Conservation (phyloP, 129 eudicot genomes). For the Heracleum sosnowskyi region DNA sequence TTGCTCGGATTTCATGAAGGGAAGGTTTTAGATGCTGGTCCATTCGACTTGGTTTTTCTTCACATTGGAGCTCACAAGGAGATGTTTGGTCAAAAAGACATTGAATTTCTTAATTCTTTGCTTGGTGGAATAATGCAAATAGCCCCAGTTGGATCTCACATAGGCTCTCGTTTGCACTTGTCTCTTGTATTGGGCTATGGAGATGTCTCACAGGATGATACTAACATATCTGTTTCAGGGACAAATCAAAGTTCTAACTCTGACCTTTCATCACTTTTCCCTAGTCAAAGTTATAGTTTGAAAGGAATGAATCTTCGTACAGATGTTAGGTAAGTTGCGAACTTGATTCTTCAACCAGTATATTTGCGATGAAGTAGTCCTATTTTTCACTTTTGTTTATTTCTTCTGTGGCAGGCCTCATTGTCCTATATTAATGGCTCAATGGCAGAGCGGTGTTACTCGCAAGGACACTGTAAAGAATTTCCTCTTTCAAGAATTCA, state of each 20-base stretch:
- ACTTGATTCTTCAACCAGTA: slow-evolving; percentile 10
- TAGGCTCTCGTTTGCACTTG: slow-evolving; percentile 65
- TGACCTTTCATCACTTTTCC: slow-evolving; percentile 39
- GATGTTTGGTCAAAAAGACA: slow-evolving; percentile 23
- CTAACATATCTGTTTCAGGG: slow-evolving; percentile 21
- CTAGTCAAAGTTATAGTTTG: slow-evolving; percentile 83
- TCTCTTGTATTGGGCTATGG: slow-evolving; percentile 80
- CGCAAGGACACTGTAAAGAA: slow-evolving; percentile 70
- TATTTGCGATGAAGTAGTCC: background rate
- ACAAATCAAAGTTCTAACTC: slow-evolving; percentile 18
- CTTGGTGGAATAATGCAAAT: slow-evolving; percentile 44
- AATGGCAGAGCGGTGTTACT: slow-evolving; percentile 92
- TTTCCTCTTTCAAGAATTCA: slow-evolving; percentile 57
- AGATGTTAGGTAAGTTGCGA: slow-evolving; percentile 47
- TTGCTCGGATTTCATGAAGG: slow-evolving; percentile 84
- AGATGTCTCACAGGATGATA: slow-evolving; percentile 25
- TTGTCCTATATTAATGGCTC: slow-evolving; percentile 68
- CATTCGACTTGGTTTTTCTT: slow-evolving; percentile 66
- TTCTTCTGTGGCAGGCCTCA: slow-evolving; percentile 39
- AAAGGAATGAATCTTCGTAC: slow-evolving; percentile 62
- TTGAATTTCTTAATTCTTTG: slow-evolving; percentile 44
- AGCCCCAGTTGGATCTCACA: slow-evolving; percentile 47
- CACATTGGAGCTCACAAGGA: slow-evolving; percentile 42
- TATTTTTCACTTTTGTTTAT: background rate
- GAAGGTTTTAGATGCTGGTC: slow-evolving; percentile 38